phyloP scores from a whole-genome alignment of 2,329 filamentous ascomycete genomes.

The Penicillium sp. region DNA sequence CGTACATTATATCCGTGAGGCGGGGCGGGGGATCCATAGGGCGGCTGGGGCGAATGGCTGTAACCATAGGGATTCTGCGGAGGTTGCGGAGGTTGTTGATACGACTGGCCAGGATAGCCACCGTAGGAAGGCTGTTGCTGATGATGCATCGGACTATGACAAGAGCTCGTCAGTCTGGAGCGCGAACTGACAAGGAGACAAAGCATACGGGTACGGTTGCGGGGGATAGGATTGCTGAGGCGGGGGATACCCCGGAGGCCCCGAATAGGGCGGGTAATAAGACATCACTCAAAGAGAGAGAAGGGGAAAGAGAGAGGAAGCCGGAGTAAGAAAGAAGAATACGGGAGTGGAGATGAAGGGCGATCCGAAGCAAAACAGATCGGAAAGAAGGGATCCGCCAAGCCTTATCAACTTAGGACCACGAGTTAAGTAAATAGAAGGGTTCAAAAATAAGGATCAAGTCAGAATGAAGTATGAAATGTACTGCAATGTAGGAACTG shows the following conservation, averaged over 20 bases:
- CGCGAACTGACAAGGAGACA: constrained; percentile 8
- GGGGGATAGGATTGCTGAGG: constrained; percentile 39
- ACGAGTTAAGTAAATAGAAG: neutral
- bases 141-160: constrained; percentile 31
- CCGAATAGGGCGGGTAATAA: constrained; percentile 58
- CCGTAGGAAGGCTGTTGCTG: constrained; percentile 34
- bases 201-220: constrained; percentile 38
- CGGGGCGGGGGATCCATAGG: constrained; percentile 28
- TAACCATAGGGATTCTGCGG: constrained; percentile 39
- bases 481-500: constrained; percentile 5
- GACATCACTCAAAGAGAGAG: constrained; percentile 48
- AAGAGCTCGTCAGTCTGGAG: constrained; percentile 1
- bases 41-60: constrained; percentile 40
- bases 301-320: constrained; percentile 10
- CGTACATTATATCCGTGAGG: constrained; percentile 38
- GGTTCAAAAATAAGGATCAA: neutral
- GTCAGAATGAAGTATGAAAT: neutral
- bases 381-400: constrained; percentile 19
- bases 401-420: constrained; percentile 3
- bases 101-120: constrained; percentile 37
- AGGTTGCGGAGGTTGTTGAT: constrained; percentile 41
- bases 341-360: constrained; percentile 16
- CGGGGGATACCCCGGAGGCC: constrained; percentile 53
- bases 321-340: neutral
- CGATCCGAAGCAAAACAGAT: constrained; percentile 18